Evolutionary conservation across 805 yeast species (phyloP).

Genomic region (Ogataea saltuana): DNA sequence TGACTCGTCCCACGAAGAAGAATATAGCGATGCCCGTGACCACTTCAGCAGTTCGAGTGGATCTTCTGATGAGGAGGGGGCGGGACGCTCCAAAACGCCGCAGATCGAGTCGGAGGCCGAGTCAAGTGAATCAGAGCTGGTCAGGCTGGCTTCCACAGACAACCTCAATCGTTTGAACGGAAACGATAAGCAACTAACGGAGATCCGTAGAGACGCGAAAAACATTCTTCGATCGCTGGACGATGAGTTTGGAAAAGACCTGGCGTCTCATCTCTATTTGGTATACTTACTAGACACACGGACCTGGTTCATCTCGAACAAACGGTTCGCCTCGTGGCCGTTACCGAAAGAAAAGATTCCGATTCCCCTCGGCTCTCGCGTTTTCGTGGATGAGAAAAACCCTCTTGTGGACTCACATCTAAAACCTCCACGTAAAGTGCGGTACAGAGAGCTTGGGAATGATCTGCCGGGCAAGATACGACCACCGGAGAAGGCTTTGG

Average conservation of each 20-base stretch:
- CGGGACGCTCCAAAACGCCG: too few relatives aligned
- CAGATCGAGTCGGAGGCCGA: conserved; percentile 1
- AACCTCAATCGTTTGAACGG: too few relatives aligned
- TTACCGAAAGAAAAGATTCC: conserved; percentile 38
- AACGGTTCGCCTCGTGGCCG: conserved; percentile 66
- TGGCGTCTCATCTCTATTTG: conserved; percentile 66
- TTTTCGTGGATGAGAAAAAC: conserved; percentile 32
- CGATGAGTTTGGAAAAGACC: conserved; percentile 51
- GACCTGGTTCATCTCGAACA: conserved; percentile 39
- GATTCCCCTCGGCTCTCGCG: conserved; percentile 33
- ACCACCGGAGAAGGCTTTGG: conserved; percentile 18
- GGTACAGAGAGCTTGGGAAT: conserved; percentile 11
- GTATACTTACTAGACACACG: conserved; percentile 45
- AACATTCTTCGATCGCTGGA: conserved; percentile 44
- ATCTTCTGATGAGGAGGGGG: too few relatives aligned
- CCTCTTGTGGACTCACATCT: background rate
- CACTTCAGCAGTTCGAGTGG: too few relatives aligned
- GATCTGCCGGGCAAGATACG: conserved; percentile 12
- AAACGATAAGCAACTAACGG: conserved; percentile 5
- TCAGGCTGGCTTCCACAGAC: too few relatives aligned
- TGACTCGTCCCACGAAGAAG: conserved; percentile 7
- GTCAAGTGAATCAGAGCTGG: too few relatives aligned
- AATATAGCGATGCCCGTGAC: conserved; percentile 16
- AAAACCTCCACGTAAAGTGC: background rate
- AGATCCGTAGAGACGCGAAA: conserved; percentile 20